Evolutionary conservation across 768 basidiomycete genomes (phyloP), one percentile per base, ranked within the genome.

Genomic region (Phallus indusiatus): DNA sequence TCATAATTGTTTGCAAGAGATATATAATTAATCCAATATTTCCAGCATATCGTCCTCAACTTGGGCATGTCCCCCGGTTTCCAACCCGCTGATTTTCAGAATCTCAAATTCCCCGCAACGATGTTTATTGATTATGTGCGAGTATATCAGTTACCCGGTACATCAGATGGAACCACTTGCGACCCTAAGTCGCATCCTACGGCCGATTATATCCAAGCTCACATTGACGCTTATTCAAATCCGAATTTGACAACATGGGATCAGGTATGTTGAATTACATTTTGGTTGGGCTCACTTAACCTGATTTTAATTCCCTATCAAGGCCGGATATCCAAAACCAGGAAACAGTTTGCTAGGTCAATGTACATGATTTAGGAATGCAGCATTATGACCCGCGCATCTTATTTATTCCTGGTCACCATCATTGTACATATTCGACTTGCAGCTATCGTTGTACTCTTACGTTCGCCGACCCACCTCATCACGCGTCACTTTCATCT

Each of bases 61-160:
- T 72, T 94, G 56, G 91, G 90, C 60, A 81, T 94, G 74, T 80
- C 90, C 28, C 79, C 83, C 2, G 76, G 77, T 46, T 93, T 94
- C 77, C 89, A 93, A 67, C 64, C 69, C 53, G 81, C 82, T 59
- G 85, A 94, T 70, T 92, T 77, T 66, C 75, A 74, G 63, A 74
- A 90, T 66, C 74, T 97, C 55, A 66, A 70, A 51, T 95, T 93
- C 77, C 95, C 94, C 0, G 76, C 80, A 7, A 73, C 78, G 60
- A 88, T 95, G 88, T 81, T 80, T 61, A 73, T 98, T 63, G 95
- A 97, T 70, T 97, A 96, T 65, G 80, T 99, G 21, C 84, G 92
- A 37, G 79, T 94, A 54, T 91, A 92, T 64, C 94, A 96, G 73
- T 81, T 86, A 36, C 68, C 81, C 20, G 92, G 86, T 9, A 68